Evolutionary conservation across 1,284 basidiomycete species (phyloP), one percentile per base, ranked within the genome.

Genomic region (Rhodotorula sp.): DNA sequence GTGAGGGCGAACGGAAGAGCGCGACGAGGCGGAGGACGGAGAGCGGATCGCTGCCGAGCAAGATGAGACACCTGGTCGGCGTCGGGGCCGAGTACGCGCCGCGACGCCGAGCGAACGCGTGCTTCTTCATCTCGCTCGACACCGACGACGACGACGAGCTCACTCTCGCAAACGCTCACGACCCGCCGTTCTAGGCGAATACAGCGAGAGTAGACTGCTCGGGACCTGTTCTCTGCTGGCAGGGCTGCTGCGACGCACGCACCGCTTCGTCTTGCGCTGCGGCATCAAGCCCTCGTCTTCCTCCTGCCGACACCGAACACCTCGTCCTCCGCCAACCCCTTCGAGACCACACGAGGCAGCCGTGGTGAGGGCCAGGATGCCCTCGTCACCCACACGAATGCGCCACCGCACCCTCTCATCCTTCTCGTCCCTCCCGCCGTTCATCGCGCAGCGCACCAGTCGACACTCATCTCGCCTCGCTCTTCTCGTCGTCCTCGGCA

Each of bases 401-500:
- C 37, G 6, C 7, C 55, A 18, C 55, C 37, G n/a, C 55, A 37
- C 22, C 10, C 34, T 8, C 9, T 22, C 55, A 8, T 56, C 55
- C n/a, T 28, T 56, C 37, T 56, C 55, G 37, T 56, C 55, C 6
- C 30, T 56, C 55, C 37, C 31, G 24, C 37, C 37, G 7, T 47
- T 54, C 52, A 7, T 26, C 16, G 52, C 37, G 4, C 15, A 40
- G 52, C 28, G 22, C 37, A 40, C 24, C n/a, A 26, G 13, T 9
- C 37, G 55, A 11, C 20, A 22, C 4, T 44, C 60, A 8, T n/a
- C n/a, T 30, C 60, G 60, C 51, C 52, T 62, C 60, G 52, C 55
- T n/a, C 37, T 54, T 10, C 22, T 22, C 40, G 40, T 62, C 40
- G 34, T 37, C 9, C 10, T 46, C 24, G 16, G 28, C 56, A 52